phyloP scores from a whole-genome alignment of 148 eudicot species.

The Silene conica region DNA sequence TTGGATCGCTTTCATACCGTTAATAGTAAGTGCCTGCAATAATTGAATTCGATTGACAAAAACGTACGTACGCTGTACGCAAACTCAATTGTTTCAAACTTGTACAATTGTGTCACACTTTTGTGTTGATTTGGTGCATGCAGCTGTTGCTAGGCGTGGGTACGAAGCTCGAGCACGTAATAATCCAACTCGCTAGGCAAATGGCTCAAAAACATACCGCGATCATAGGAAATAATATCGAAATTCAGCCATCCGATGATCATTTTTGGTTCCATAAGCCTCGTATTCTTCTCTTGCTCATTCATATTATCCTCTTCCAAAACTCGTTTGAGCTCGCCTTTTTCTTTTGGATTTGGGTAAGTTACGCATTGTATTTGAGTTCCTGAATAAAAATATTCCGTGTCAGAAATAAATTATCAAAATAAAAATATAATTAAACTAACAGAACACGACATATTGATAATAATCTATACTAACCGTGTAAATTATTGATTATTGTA shows the following conservation, averaged over 20 bases:
- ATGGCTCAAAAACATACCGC: conserved; percentile 60
- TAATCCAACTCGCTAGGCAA: conserved; percentile 56
- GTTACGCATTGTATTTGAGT: too few species aligned
- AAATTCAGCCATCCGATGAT: conserved; percentile 62
- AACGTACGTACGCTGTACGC: too few species aligned
- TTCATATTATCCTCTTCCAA: conserved; percentile 72
- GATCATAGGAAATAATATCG: conserved; percentile 44
- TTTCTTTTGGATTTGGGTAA: conserved; percentile 72
- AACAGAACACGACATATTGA: too few species aligned
- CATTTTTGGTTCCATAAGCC: conserved; percentile 72
- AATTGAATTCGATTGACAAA: too few species aligned
- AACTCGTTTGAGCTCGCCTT: conserved; percentile 71
- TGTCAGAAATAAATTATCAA: too few species aligned
- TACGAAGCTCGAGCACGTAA: conserved; percentile 72
- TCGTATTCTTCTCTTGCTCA: conserved; percentile 46
- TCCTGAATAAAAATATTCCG: too few species aligned
- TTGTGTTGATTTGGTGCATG: background rate
- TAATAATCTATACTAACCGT: too few species aligned
- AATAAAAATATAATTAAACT: too few species aligned
- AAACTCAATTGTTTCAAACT: background rate
- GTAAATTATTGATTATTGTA: too few species aligned
- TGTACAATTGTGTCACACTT: background rate
- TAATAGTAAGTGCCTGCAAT: conserved; percentile 14
- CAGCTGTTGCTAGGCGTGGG: conserved; percentile 71
- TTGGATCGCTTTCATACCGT: conserved; percentile 30